These are phyloP conservation scores for Nemania sp. DNA, from an alignment of 2,329 filamentous ascomycete species.

Conservation along the genomic window DNA sequence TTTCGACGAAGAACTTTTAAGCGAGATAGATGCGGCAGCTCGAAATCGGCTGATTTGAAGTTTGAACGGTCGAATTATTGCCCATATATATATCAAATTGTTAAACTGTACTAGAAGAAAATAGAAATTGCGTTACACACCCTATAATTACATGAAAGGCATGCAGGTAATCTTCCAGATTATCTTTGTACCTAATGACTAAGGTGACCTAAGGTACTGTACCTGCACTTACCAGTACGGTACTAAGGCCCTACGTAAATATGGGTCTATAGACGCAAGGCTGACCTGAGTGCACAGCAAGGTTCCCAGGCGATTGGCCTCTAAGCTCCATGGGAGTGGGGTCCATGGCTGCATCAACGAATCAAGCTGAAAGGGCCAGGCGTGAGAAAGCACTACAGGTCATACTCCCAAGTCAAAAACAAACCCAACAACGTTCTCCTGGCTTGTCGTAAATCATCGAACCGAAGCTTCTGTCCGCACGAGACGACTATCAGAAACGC, in stretches of 20 bases:
- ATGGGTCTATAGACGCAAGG: constrained; percentile 21
- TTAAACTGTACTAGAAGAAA: no score
- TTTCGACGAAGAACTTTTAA: background rate
- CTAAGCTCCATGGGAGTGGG: background rate
- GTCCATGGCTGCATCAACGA: constrained; percentile 7
- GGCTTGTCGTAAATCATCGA: constrained; percentile 3
- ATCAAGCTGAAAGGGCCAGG: constrained; percentile 20
- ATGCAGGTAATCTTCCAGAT: no score
- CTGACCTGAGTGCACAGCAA: constrained; percentile 14
- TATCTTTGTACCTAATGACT: no score
- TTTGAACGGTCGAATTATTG: background rate
- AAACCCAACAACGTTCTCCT: constrained; percentile 4
- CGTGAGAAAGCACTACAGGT: constrained; percentile 12
- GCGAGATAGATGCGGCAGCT: constrained; percentile 10
- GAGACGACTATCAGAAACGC: constrained; percentile 9
- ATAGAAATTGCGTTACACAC: no score
- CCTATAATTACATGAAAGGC: no score
- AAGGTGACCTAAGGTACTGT: no score
- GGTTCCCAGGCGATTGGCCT: constrained; percentile 9
- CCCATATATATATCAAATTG: background rate
- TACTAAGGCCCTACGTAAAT: no score
- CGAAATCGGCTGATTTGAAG: background rate
- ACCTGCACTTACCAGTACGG: no score
- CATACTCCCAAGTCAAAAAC: constrained; percentile 17
- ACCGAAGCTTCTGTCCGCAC: constrained; percentile 10